These are phyloP conservation scores for Globisporangium polare DNA, from an alignment of 352 stramenopile genomes.

Conservation along the genomic window DNA sequence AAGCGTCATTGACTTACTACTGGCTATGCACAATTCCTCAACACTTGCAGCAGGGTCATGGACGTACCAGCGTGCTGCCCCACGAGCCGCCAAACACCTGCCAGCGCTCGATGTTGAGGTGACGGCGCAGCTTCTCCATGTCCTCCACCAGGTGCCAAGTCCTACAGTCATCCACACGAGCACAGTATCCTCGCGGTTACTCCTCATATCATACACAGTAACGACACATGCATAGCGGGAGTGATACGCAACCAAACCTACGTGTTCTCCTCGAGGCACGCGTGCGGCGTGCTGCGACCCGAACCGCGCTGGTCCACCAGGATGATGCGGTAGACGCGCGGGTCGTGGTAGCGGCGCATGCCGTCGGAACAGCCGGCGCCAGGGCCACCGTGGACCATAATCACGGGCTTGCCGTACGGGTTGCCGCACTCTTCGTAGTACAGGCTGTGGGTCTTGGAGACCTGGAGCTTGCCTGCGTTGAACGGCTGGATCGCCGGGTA, in stretches of 20 bases:
- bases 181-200: no score
- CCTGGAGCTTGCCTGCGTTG: conserved; percentile 72
- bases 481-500: conserved; percentile 84
- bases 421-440: conserved; percentile 92
- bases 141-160: conserved; percentile 92
- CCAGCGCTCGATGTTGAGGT: conserved; percentile 89
- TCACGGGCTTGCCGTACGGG: conserved; percentile 82
- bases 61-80: conserved; percentile 90
- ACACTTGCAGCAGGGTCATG: no score
- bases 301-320: conserved; percentile 93
- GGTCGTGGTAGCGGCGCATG: conserved; percentile 93
- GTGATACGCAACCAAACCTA: conserved; percentile 16
- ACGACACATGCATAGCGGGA: no score
- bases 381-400: conserved; percentile 94
- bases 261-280: conserved; percentile 87
- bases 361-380: conserved; percentile 84
- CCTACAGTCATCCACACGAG: conserved; percentile 20
- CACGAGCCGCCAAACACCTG: conserved; percentile 94
- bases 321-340: conserved; percentile 89
- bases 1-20: no score
- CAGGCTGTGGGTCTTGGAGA: conserved; percentile 81
- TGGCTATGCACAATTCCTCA: no score
- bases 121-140: conserved; percentile 87
- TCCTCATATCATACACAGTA: not conserved
- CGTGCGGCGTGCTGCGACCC: conserved; percentile 84